Evolutionary conservation across 2,329 filamentous ascomycete genomes (phyloP), one percentile per base, ranked within the genome.

Genomic region (Diplocarpon rosae): DNA sequence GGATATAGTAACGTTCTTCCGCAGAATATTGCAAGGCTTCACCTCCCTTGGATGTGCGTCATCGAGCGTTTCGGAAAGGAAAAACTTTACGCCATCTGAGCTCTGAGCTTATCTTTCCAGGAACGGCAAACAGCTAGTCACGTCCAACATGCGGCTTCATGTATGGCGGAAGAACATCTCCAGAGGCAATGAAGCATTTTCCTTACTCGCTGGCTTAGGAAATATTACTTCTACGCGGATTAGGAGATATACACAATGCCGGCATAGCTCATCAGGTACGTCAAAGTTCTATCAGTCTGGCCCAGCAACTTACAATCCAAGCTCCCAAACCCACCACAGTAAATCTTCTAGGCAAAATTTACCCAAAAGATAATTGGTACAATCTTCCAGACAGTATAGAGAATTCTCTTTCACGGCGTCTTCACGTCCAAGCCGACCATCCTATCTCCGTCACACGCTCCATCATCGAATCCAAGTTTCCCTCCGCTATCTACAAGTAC

Each of bases 351-450:
- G 80, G 75, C 52, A 72, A 70, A 50, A 66, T 65, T 9, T 88
- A 88, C 63, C 60, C 66, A 14, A 80, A 75, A 14, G 88, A 96
- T 61, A 65, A 73, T 42, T 95, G 87, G 84, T 92, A 83, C 65
- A 98, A 98, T 65, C 73, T 85, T 12, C 80, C 90, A 3, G 57
- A 74, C 20, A 83, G 80, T 44, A 89, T 98, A 51, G 68, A 88
- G 38, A 70, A 78, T 16, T 78, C 85, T 45, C 75, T 93, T 38
- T 73, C 79, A 37, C 83, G 87, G 50, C 79, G 76, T 43, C 72
- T 98, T n/a, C 92, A 98, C 65, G 74, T 94, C n/a, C 80, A 92
- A 60, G 76, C 81, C 49, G 81, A 95, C 64, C 92, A 98, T 60
- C 92, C 92, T 17, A 73, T 98, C 30, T 78, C 77, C 54, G 94